These are phyloP conservation scores for Tulasnella sp. DNA, from an alignment of 768 basidiomycete genomes.

Conservation along the genomic window DNA sequence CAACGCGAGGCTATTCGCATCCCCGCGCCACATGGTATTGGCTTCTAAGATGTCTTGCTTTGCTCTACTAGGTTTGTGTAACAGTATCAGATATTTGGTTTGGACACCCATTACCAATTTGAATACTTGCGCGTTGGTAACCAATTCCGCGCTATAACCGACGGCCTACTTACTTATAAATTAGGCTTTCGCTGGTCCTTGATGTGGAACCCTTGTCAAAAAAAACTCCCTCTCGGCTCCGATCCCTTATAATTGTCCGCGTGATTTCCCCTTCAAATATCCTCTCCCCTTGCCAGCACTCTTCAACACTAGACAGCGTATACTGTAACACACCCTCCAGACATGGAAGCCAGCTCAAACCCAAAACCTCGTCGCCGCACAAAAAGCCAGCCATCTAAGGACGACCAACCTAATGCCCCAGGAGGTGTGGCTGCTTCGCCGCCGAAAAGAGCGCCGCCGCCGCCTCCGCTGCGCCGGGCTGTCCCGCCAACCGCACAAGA, in stretches of 20 bases:
- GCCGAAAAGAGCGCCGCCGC: too few species aligned
- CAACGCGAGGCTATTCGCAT: neutral
- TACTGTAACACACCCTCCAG: neutral
- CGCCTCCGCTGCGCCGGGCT: neutral
- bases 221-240: neutral
- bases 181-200: neutral
- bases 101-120: neutral
- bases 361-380: neutral
- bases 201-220: neutral
- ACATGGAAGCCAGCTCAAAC: neutral
- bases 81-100: neutral
- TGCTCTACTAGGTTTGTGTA: neutral
- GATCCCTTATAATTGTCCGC: neutral
- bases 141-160: neutral
- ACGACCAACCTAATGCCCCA: neutral
- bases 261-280: neutral
- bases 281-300: neutral
- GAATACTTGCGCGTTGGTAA: neutral
- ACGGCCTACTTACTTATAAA: neutral
- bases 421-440: neutral
- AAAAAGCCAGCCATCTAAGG: neutral
- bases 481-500: conserved; percentile 1
- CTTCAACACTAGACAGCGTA: neutral
- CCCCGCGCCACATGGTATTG: neutral
- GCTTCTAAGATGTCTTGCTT: neutral